phyloP scores from a whole-genome alignment of 164 flowering plant genomes.

The Aristolochia fimbriata region DNA sequence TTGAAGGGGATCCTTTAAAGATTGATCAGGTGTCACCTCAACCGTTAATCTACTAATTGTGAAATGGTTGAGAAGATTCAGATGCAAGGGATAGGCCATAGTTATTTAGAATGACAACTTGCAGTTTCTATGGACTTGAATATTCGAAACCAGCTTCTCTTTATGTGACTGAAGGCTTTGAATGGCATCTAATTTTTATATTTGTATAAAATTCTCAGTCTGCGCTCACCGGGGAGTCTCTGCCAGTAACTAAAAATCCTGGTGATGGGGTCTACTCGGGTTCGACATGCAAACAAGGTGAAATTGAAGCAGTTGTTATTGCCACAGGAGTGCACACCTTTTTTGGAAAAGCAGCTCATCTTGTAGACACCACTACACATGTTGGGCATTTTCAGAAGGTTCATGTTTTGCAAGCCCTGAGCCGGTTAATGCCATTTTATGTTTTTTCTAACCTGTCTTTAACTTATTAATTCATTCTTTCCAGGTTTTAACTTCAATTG shows the following conservation, averaged over 20 bases:
- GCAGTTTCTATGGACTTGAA: no score
- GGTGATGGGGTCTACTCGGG: conserved; percentile 78
- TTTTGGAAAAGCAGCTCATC: conserved; percentile 88
- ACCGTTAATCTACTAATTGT: neutral
- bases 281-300: conserved; percentile 84
- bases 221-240: conserved; percentile 75
- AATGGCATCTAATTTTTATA: neutral
- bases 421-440: neutral
- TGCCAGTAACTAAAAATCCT: conserved; percentile 68
- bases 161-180: no score
- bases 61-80: neutral
- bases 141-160: no score
- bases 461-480: neutral
- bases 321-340: conserved; percentile 81
- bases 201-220: conserved; percentile 33
- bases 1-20: conserved; percentile 76
- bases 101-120: no score
- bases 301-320: conserved; percentile 74
- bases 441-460: neutral
- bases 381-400: conserved; percentile 86
- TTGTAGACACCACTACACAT: conserved; percentile 62
- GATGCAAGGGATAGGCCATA: no score
- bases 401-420: neutral
- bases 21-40: conserved; percentile 50
- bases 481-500: conserved; percentile 70